Conservation (phyloP, 2,329 filamentous ascomycete species). For the Xylariaceae sp. region DNA sequence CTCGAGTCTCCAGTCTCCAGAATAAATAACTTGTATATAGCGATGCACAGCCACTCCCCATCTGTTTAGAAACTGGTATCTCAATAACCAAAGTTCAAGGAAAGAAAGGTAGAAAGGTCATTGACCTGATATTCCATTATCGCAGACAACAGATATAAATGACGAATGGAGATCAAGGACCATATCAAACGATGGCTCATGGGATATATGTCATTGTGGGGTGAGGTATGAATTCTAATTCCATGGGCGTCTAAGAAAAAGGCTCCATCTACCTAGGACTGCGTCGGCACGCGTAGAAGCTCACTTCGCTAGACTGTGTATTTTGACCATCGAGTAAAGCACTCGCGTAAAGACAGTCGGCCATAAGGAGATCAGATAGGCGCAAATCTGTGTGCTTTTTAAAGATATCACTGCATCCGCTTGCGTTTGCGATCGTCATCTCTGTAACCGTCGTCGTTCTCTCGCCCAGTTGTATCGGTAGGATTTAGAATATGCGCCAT, state of each 20-base stretch:
- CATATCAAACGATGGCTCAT: slow-evolving; percentile 15
- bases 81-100: slow-evolving; percentile 1
- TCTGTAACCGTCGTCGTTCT: slow-evolving; percentile 50
- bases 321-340: slow-evolving; percentile 5
- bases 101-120: neutral
- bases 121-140: neutral
- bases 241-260: slow-evolving; percentile 18
- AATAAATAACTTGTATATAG: neutral
- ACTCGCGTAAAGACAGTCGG: slow-evolving; percentile 16
- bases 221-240: slow-evolving; percentile 9
- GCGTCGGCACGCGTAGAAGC: slow-evolving; percentile 22
- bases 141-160: neutral
- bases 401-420: slow-evolving; percentile 42
- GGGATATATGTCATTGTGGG: slow-evolving; percentile 16
- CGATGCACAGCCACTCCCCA: slow-evolving; percentile 1
- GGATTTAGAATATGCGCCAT: slow-evolving; percentile 61
- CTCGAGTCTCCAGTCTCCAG: neutral
- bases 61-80: slow-evolving; percentile 9
- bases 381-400: neutral
- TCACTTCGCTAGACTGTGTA: slow-evolving; percentile 20
- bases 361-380: slow-evolving; percentile 10
- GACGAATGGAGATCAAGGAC: slow-evolving; percentile 5
- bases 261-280: slow-evolving; percentile 20
- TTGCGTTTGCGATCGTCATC: slow-evolving; percentile 59
- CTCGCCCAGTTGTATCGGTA: slow-evolving; percentile 49